A percentile compares a stretch with the other conserved stretches of the same genome.
Evolutionary conservation across 2,329 filamentous ascomycete genomes (phyloP).

Genomic region (Microascus cirrosus): DNA sequence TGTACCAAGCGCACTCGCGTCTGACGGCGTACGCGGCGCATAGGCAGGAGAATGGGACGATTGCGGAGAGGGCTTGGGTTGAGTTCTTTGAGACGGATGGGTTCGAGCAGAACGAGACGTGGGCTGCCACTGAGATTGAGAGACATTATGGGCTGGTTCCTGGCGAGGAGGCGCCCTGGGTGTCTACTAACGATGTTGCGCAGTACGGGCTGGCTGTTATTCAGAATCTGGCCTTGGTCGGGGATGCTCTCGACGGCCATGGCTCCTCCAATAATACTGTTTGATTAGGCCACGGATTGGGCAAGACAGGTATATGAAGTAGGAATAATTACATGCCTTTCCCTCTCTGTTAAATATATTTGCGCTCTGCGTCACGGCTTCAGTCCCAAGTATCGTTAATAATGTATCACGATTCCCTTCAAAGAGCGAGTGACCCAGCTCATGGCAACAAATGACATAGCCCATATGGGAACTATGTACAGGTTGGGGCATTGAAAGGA

Average conservation of each 20-base stretch:
- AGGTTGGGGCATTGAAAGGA: too few relatives aligned
- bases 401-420: too few relatives aligned
- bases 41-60: constrained; percentile 28
- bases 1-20: constrained; percentile 46
- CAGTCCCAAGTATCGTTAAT: too few relatives aligned
- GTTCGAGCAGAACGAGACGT: constrained; percentile 22
- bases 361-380: too few relatives aligned
- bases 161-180: constrained; percentile 44
- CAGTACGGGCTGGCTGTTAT: constrained; percentile 47
- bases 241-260: constrained; percentile 6
- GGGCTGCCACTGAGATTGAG: constrained; percentile 24
- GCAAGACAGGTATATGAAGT: too few relatives aligned
- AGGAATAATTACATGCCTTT: too few relatives aligned
- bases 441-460: too few relatives aligned
- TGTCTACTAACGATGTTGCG: constrained; percentile 44
- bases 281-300: too few relatives aligned
- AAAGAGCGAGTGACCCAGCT: too few relatives aligned
- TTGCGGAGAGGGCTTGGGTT: constrained; percentile 39
- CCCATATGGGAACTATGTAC: too few relatives aligned
- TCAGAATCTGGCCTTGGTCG: constrained; percentile 35
- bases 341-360: too few relatives aligned
- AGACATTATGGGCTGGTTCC: constrained; percentile 31
- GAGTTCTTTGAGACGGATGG: constrained; percentile 41
- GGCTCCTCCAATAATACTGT: too few relatives aligned
- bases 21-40: constrained; percentile 42